Conservation (phyloP, 1,139 yeast genomes). For the Zygosaccharomyces pseudobailii region DNA sequence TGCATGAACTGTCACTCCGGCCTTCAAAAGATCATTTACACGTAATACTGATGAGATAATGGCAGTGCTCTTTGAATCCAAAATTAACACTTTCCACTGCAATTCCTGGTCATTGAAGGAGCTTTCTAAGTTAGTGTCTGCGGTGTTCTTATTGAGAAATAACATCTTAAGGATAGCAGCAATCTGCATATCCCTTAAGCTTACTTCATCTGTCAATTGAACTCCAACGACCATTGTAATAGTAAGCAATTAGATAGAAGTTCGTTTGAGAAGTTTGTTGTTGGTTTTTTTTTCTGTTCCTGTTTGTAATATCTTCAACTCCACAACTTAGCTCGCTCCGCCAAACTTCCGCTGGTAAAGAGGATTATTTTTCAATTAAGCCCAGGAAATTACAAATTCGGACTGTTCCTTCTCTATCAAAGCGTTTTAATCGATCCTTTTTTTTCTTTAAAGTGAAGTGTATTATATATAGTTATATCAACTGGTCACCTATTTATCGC, state of each 20-base stretch:
- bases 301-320: not conserved
- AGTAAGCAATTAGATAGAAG: not conserved
- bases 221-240: not conserved
- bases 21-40: conserved; percentile 80
- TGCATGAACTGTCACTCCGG: conserved; percentile 88
- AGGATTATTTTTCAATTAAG: not conserved
- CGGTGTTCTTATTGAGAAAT: conserved; percentile 59
- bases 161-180: conserved; percentile 76
- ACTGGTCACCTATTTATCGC: conserved; percentile 13
- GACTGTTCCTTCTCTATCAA: no score
- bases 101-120: conserved; percentile 55
- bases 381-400: not conserved
- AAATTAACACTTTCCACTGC: conserved; percentile 88
- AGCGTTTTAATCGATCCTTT: no score
- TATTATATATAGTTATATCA: conserved; percentile 1
- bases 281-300: no score
- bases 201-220: conserved; percentile 15
- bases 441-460: not conserved
- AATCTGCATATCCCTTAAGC: conserved; percentile 27
- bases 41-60: conserved; percentile 84
- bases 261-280: no score
- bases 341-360: not conserved
- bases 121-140: conserved; percentile 48
- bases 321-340: not conserved
- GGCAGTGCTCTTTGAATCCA: conserved; percentile 77